phyloP scores from a whole-genome alignment of 2,329 filamentous ascomycete species.

The Tolypocladium cylindrosporum region DNA sequence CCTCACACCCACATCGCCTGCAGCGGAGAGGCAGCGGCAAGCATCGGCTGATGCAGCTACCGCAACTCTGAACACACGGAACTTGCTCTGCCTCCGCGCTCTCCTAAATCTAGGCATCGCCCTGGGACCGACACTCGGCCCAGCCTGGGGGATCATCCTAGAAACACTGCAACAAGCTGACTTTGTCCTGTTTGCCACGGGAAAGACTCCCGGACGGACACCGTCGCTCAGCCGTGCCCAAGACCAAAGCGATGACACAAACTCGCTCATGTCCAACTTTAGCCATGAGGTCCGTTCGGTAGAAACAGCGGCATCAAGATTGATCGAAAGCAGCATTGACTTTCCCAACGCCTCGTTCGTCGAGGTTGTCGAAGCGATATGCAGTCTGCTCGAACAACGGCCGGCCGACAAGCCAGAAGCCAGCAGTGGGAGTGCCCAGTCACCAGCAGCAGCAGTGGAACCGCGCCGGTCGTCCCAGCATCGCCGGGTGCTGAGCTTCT shows the following conservation, averaged over 20 bases:
- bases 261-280: conserved; percentile 53
- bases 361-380: conserved; percentile 66
- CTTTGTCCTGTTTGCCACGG: conserved; percentile 63
- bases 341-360: conserved; percentile 78
- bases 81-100: conserved; percentile 80
- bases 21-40: conserved; percentile 49
- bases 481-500: conserved; percentile 37
- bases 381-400: conserved; percentile 51
- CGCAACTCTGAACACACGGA: conserved; percentile 68
- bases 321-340: conserved; percentile 87
- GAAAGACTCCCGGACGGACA: conserved; percentile 42
- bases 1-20: conserved; percentile 46
- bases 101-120: conserved; percentile 94
- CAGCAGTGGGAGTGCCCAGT: conserved; percentile 6
- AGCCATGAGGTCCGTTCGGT: conserved; percentile 77
- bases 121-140: conserved; percentile 74
- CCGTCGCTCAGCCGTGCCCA: conserved; percentile 34
- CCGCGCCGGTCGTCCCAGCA: conserved; percentile 29
- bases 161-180: conserved; percentile 91
- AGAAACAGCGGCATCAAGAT: conserved; percentile 71
- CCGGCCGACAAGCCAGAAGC: conserved; percentile 11
- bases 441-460: conserved; percentile 10
- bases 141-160: conserved; percentile 82
- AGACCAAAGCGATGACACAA: conserved; percentile 42
- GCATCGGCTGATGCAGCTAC: conserved; percentile 43